Evolutionary conservation across 2,329 filamentous ascomycete species (phyloP).

Genomic region (Ceratocystis harringtonii): DNA sequence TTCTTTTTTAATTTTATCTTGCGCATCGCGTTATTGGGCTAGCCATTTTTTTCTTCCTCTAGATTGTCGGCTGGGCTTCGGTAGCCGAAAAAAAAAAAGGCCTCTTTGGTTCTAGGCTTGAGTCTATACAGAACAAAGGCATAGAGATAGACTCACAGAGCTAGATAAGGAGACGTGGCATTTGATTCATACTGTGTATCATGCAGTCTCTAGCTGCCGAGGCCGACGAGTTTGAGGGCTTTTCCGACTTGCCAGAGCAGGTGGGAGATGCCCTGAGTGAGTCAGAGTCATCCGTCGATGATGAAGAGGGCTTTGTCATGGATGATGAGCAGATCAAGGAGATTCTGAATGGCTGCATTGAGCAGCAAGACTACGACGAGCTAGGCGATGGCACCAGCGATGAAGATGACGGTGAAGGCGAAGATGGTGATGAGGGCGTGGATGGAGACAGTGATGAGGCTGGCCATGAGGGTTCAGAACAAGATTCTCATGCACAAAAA

Average conservation of each 20-base stretch:
- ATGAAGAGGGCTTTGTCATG: constrained; percentile 7
- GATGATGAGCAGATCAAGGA: constrained; percentile 15
- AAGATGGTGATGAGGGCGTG: background rate
- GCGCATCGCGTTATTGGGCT: no score
- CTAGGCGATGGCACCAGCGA: background rate
- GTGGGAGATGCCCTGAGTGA: background rate
- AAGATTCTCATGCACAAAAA: background rate
- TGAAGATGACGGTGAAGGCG: background rate
- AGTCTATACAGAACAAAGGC: no score
- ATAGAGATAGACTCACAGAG: no score
- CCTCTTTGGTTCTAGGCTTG: no score
- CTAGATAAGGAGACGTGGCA: no score
- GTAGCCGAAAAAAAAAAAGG: no score
- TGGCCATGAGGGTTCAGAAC: no score
- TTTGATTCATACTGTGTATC: background rate
- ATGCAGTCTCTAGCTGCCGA: background rate
- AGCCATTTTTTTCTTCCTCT: background rate
- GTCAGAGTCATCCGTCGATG: background rate
- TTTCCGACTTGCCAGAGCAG: constrained; percentile 2
- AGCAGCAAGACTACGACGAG: background rate
- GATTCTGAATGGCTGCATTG: constrained; percentile 16
- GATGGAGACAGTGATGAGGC: background rate
- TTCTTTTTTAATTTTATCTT: no score
- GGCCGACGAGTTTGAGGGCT: constrained; percentile 10
- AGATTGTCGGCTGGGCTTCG: no score